phyloP scores from a whole-genome alignment of 1,284 basidiomycete genomes.

The Heterobasidion annosum region DNA sequence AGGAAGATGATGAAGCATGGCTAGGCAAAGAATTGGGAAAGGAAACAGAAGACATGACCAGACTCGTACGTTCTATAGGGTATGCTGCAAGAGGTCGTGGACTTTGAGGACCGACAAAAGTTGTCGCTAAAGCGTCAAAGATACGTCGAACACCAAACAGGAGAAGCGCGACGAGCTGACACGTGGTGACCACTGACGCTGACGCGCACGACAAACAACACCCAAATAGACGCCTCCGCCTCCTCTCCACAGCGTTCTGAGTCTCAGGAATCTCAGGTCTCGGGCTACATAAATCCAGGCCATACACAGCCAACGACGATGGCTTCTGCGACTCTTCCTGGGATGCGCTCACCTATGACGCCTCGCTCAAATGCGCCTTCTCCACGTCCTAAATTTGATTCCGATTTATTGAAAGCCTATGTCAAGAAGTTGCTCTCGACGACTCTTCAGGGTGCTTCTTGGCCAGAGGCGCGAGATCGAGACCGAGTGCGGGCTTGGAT shows the following conservation, averaged over 20 bases:
- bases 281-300: not conserved
- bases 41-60: conserved; percentile 30
- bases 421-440: conserved; percentile 70
- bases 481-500: conserved; percentile 67
- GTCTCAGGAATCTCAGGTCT: not conserved
- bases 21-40: conserved; percentile 27
- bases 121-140: conserved; percentile 6
- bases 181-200: not conserved
- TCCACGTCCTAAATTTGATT: conserved; percentile 58
- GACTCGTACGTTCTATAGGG: not conserved
- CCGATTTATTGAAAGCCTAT: conserved; percentile 62
- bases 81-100: not conserved
- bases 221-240: conserved; percentile 6
- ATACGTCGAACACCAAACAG: conserved; percentile 6
- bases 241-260: not conserved
- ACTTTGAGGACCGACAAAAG: not conserved
- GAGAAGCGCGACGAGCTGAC: not conserved
- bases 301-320: conserved; percentile 16
- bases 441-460: conserved; percentile 52
- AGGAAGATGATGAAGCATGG: conserved; percentile 20
- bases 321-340: conserved; percentile 25
- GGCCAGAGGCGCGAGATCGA: conserved; percentile 58
- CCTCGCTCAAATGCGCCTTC: conserved; percentile 47
- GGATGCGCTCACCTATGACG: conserved; percentile 39
- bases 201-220: conserved; percentile 3